Evolutionary conservation across 768 basidiomycete species (phyloP).

Genomic region (Termitomyces sp.): DNA sequence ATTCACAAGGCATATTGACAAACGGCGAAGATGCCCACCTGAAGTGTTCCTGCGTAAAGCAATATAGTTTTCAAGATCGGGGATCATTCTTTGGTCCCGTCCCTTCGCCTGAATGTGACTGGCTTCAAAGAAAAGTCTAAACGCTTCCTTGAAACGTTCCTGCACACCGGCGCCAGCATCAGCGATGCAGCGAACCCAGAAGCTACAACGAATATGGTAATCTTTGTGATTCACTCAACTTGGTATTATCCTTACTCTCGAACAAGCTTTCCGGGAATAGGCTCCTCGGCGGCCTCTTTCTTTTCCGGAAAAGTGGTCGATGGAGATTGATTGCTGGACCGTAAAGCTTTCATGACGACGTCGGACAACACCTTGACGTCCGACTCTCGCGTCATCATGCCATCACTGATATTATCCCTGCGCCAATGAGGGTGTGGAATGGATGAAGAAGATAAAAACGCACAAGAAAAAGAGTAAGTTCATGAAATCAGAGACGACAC

Average conservation of each 20-base stretch:
- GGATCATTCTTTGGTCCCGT: constrained; percentile 45
- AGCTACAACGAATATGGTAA: constrained; percentile 32
- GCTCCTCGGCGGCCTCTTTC: constrained; percentile 33
- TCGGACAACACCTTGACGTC: constrained; percentile 44
- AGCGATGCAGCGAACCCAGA: constrained; percentile 57
- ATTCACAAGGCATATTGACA: not conserved
- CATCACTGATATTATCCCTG: constrained; percentile 72
- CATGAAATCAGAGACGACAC: constrained; percentile 66
- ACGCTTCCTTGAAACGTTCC: constrained; percentile 63
- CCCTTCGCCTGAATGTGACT: constrained; percentile 57
- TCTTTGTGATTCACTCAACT: not conserved
- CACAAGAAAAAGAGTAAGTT: constrained; percentile 50
- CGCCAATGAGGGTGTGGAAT: constrained; percentile 4
- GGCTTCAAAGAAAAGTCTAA: constrained; percentile 64
- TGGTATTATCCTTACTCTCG: constrained; percentile 46
- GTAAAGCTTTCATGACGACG: constrained; percentile 66
- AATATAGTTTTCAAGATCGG: constrained; percentile 72
- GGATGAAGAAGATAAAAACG: constrained; percentile 12
- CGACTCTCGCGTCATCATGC: constrained; percentile 63
- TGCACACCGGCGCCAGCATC: constrained; percentile 54
- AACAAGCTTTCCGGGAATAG: constrained; percentile 57
- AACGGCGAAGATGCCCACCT: constrained; percentile 28
- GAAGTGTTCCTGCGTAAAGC: constrained; percentile 68
- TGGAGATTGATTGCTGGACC: constrained; percentile 25
- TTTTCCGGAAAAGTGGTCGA: constrained; percentile 33